Conservation (phyloP, 768 basidiomycete species). For the Agaricus blazei region DNA sequence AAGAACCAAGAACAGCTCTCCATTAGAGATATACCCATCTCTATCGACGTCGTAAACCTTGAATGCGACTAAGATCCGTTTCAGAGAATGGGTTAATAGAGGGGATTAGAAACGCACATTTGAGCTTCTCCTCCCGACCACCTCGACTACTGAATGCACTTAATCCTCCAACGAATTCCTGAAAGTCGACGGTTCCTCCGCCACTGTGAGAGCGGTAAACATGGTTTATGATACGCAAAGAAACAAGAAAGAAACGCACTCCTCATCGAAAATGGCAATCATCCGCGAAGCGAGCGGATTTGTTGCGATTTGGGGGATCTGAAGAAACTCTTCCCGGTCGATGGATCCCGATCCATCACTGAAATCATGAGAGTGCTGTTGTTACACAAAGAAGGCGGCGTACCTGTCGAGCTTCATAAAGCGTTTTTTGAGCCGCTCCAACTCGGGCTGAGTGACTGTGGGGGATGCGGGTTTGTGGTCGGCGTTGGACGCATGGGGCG, state of each 20-base stretch:
- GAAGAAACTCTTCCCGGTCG: constrained; percentile 97
- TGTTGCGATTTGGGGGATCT: constrained; percentile 98
- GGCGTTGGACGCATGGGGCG: constrained; percentile 6
- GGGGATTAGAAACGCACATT: constrained; percentile 54
- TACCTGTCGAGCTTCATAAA: constrained; percentile 99
- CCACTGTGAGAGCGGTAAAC: constrained; percentile 52
- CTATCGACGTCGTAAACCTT: constrained; percentile 99
- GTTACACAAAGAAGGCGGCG: background rate
- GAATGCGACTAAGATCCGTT: constrained; percentile 75
- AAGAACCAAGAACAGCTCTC: constrained; percentile 94
- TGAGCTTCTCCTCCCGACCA: constrained; percentile 93
- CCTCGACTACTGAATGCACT: constrained; percentile 98
- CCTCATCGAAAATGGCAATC: constrained; percentile 99
- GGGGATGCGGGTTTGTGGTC: constrained; percentile 7
- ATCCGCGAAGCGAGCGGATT: constrained; percentile 95
- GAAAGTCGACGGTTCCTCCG: constrained; percentile 97
- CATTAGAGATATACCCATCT: constrained; percentile 97
- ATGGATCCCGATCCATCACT: constrained; percentile 98
- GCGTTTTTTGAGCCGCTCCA: constrained; percentile 95
- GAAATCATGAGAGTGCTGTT: background rate
- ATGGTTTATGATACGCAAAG: background rate
- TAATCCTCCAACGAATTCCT: constrained; percentile 96
- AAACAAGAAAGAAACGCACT: constrained; percentile 54
- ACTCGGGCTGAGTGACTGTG: constrained; percentile 88
- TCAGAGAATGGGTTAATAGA: constrained; percentile 2